Base-by-base conservation (phyloP, 2,329 filamentous ascomycete species). In the Colletotrichum tropicicola region DNA sequence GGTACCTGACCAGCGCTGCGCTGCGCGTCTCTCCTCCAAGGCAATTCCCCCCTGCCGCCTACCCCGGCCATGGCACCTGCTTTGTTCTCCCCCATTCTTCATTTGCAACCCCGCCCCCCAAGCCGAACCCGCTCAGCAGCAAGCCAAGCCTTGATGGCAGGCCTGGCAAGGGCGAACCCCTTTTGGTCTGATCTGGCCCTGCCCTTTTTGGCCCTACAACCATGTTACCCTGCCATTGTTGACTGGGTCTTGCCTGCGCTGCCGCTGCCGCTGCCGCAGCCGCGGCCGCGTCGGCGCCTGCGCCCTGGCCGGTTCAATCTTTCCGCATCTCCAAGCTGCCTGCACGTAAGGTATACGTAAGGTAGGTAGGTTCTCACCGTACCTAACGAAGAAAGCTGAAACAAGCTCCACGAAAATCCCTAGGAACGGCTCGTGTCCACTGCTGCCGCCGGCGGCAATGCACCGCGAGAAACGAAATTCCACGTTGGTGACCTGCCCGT, bases 381-480 rank as follows among this genome's bases (percentile, higher is more conserved):
- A 30, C 21, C 32, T 25, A 23, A 41, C 49, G 12, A 59, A 30
- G 23, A 32, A 45, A 54, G 48, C 56, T 54, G 61, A 64, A 60
- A 64, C 61, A 19, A 10, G 39, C 13, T 60, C 19, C 12, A 54
- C 61, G 61, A 60, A 60, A 60, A 53, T 47, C n/a, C 39, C 43
- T 64, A 64, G 61, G 61, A 54, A 60, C 56, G 13, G 15, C 23
- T 44, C 41, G 19, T 30, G 30, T 32, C 17, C 25, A 41, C 5
- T 17, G 28, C 21, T 17, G 48, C 15, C 48, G 21, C 27, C 44
- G 39, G 56, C 48, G 56, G 56, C 48, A 60, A 64, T 64, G 61
- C 54, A 59, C 59, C 59, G 59, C 61, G 48, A 49, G 61, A 49
- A 60, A 52, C 48, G 41, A 48, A 60, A 47, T 48, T 28, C 48